Base-by-base conservation (phyloP, 176 grass and related monocot genomes). In the Rhynchospora pubera region DNA sequence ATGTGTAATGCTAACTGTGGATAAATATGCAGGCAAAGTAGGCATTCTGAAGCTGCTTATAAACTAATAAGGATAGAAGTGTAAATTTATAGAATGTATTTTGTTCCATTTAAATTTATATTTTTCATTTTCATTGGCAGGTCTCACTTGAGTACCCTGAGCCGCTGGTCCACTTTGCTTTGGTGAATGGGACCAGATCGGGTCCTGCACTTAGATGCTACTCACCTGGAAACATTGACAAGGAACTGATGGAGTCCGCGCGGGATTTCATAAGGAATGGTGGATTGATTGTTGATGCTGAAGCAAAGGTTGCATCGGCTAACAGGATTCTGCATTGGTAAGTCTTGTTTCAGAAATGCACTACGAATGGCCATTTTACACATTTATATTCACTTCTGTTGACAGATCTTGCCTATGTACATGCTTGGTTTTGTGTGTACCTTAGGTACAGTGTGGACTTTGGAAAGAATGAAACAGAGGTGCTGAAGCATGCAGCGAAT, bases 81-180 rank as follows among this genome's bases (percentile, higher is more conserved):
- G 26, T 66, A 15, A 16, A 39, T 66, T 42, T 16, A 66, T 16
- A 66, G 71, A 15, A 28, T 75, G 22, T 39, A 57, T 71, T 34
- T 39, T 34, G 5, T 70, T 71, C 51, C 22, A 30, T 50, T 50
- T 10, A 63, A n/a, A 51, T 9, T 87, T 73, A 26, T 48, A 34
- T 22, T 60, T 69, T 5, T 86, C 75, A 1, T 63, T 83, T 69
- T 87, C 80, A 87, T 18, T 90, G 73, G 24, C 80, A 97, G 94
- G 94, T 94, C 62, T 85, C 87, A 9, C 85, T 97, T 48, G 87
- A 90, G 75, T 89, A 97, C 79, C 83, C 85, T 79, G 94, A 97
- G 89, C 92, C 94, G 70, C 83, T 97, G 72, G 88, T 92, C 90
- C 94, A 97, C 88, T 97, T 97, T 91, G 90, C 94, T 68, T 89